These are phyloP conservation scores for Myriosclerotinia curreyana DNA, from an alignment of 2,329 filamentous ascomycete species.

Conservation along the genomic window DNA sequence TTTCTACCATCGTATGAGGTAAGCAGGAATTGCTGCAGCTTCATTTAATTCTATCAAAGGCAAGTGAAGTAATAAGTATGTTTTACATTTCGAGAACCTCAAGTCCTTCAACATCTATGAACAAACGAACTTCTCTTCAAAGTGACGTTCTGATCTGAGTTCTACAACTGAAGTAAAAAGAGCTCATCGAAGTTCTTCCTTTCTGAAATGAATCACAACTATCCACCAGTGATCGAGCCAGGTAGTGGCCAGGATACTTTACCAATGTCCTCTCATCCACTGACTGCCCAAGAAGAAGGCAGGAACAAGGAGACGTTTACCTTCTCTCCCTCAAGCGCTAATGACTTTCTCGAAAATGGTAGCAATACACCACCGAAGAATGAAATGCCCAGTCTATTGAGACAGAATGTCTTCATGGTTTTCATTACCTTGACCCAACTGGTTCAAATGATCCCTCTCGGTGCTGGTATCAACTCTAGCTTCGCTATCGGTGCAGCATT, in stretches of 20 bases:
- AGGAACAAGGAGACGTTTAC: slow-evolving; percentile 1
- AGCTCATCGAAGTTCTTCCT: background rate
- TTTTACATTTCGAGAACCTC: slow-evolving; percentile 1
- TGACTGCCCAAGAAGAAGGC: background rate
- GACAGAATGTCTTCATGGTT: slow-evolving; percentile 17
- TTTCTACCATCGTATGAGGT: background rate
- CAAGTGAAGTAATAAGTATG: slow-evolving; percentile 2
- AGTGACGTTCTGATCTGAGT: background rate
- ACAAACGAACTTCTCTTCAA: background rate
- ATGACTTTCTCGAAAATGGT: background rate
- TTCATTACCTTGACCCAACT: slow-evolving; percentile 19
- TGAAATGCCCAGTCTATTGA: slow-evolving; percentile 1
- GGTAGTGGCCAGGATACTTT: background rate
- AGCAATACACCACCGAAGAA: slow-evolving; percentile 8
- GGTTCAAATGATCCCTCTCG: slow-evolving; percentile 20
- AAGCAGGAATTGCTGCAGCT: background rate
- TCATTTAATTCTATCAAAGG: background rate
- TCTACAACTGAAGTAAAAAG: background rate
- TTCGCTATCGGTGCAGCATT: slow-evolving; percentile 14
- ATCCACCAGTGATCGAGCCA: too few species aligned
- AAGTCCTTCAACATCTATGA: background rate
- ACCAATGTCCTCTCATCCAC: background rate
- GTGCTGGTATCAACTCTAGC: slow-evolving; percentile 17
- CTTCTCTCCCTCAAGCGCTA: background rate
- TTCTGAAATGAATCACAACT: background rate